Conservation (phyloP, 257 asterid species). For the Solanum clarkiae region DNA sequence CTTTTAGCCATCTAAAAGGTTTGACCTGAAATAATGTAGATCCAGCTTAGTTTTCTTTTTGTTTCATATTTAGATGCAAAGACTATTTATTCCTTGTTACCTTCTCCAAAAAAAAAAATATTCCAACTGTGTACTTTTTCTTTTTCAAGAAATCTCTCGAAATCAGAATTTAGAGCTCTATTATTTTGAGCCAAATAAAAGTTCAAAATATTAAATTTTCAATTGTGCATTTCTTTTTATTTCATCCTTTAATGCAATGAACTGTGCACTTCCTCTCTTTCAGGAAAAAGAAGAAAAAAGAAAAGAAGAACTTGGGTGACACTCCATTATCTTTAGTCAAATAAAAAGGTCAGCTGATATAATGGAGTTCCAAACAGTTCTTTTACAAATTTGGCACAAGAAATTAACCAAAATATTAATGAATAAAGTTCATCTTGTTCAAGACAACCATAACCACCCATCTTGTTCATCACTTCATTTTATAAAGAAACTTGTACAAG, state of each 20-base stretch:
- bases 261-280: neutral
- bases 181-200: neutral
- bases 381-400: neutral
- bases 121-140: neutral
- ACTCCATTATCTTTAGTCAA: neutral
- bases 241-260: neutral
- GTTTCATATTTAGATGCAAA: neutral
- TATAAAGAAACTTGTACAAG: neutral
- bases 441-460: neutral
- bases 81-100: neutral
- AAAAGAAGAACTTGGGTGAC: neutral
- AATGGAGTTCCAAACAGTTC: neutral
- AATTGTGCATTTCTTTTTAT: neutral
- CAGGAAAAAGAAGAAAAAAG: neutral
- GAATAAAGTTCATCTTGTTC: neutral
- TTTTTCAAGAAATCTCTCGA: neutral
- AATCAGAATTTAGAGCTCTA: neutral
- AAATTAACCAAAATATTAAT: neutral
- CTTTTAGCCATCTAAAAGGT: neutral
- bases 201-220: neutral
- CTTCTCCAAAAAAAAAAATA: neutral
- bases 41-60: neutral
- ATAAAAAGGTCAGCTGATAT: neutral
- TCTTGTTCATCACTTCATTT: neutral
- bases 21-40: neutral